Evolutionary conservation across 805 yeast species (phyloP).

Genomic region (Wickerhamiella cacticola): DNA sequence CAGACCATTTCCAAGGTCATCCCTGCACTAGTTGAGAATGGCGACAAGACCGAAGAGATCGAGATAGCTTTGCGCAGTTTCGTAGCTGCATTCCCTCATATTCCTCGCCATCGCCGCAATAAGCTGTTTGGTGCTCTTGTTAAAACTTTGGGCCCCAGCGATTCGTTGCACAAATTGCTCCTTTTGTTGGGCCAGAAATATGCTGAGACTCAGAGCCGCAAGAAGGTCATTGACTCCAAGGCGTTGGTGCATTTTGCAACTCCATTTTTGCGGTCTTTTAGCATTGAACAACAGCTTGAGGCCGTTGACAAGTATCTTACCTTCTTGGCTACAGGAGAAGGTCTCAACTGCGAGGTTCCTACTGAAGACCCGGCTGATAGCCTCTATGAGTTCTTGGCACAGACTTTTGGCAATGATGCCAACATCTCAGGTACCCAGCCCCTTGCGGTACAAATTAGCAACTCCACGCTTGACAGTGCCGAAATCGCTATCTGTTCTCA

Average conservation of each 20-base stretch:
- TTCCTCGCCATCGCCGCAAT: constrained; percentile 92
- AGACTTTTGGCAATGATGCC: constrained; percentile 33
- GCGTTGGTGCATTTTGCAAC: constrained; percentile 59
- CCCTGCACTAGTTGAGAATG: constrained; percentile 64
- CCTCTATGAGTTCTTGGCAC: constrained; percentile 46
- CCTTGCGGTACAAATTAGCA: constrained; percentile 41
- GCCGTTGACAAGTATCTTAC: constrained; percentile 24
- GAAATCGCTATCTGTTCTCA: constrained; percentile 20
- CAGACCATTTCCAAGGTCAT: constrained; percentile 81
- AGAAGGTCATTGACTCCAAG: constrained; percentile 53
- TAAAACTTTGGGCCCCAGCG: constrained; percentile 54
- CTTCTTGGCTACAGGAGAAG: constrained; percentile 12
- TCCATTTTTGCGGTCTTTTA: constrained; percentile 55
- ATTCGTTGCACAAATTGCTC: constrained; percentile 58
- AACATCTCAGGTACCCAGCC: constrained; percentile 35
- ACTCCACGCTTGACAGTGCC: constrained; percentile 4
- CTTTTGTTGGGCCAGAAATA: constrained; percentile 75
- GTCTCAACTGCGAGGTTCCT: constrained; percentile 30
- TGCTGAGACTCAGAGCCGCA: constrained; percentile 29
- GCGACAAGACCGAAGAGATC: constrained; percentile 46
- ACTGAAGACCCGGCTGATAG: constrained; percentile 38
- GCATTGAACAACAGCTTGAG: constrained; percentile 43
- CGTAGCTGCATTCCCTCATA: constrained; percentile 88
- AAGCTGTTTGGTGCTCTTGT: constrained; percentile 71
- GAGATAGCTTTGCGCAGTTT: constrained; percentile 81